Evolutionary conservation across 306 rosid species (phyloP), one percentile per base, ranked within the genome.

Genomic region (Argentina anserina): DNA sequence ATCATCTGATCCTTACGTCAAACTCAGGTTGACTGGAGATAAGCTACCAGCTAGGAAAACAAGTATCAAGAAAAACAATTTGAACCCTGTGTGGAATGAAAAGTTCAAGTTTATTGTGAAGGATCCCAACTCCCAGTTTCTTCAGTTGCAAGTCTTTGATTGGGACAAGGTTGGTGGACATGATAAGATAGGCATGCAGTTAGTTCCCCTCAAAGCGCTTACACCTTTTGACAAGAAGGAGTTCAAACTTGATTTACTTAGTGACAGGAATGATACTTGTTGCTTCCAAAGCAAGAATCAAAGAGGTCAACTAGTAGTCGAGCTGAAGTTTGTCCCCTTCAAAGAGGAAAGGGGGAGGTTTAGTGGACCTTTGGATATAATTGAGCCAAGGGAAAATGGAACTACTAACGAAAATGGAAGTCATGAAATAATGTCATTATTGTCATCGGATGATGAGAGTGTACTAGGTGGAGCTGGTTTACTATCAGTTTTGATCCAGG

Each of bases 161-260:
- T 94, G 99, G 97, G 99, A 94, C 82, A 86, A 94, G 97, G 88
- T 94, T 76, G 99, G 99, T 23, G 86, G 47, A 50, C 95, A 91
- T 67, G 99, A 94, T 76, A 89, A 73, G 79, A 78, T 94, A 65
- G 99, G 99, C 65, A 84, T 83, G 86, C 96, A 91, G 70, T 67
- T 85, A 37, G 75, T 94, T 75, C 96, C 99, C 36, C 79, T 94
- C 46, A 94, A 88, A 66, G 71, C 61, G 74, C 91, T 94, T 46
- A 81, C 77, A 40, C 89, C 95, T 23, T 75, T 83, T 26, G 93
- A 91, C 79, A 81, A 71, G 47, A 85, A 80, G 72, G 91, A 86
- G 67, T 81, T 89, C 29, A 84, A 62, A 31, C 99, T 94, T 40
- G 93, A 89, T 75, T 82, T 94, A 78, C 88, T 81, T 4, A 91